Conservation (phyloP, 768 basidiomycete species). For the Hygrocybe punicea region DNA sequence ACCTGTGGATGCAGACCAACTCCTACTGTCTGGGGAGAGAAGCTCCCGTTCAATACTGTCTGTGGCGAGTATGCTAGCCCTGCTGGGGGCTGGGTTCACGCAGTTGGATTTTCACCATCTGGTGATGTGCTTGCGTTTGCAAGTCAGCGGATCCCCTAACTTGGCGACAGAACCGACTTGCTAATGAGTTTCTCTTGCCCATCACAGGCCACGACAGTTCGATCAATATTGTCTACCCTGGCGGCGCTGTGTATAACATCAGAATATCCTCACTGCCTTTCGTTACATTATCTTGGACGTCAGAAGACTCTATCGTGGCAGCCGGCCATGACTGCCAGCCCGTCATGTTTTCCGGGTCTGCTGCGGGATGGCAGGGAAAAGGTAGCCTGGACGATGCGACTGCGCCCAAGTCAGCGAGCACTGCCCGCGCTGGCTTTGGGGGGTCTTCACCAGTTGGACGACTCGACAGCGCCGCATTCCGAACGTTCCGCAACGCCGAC, state of each 20-base stretch:
- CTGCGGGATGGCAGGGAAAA: conserved; percentile 71
- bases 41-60: conserved; percentile 94
- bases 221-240: conserved; percentile 86
- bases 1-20: conserved; percentile 56
- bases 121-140: conserved; percentile 93
- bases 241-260: conserved; percentile 68
- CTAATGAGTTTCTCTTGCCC: not conserved
- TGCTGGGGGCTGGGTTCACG: conserved; percentile 95
- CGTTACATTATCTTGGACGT: conserved; percentile 81
- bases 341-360: conserved; percentile 73
- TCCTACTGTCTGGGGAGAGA: conserved; percentile 94
- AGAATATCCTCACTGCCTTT: conserved; percentile 76
- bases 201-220: conserved; percentile 90
- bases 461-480: conserved; percentile 90
- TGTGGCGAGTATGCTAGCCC: conserved; percentile 91
- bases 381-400: conserved; percentile 86
- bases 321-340: conserved; percentile 99
- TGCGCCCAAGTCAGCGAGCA: conserved; percentile 42
- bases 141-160: conserved; percentile 52
- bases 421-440: conserved; percentile 45
- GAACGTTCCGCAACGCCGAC: conserved; percentile 90
- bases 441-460: conserved; percentile 56
- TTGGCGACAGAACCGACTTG: not conserved
- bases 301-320: conserved; percentile 78
- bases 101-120: conserved; percentile 92